Percentiles rank a stretch among this genome's conserved stretches.
Evolutionary conservation across 1,284 basidiomycete genomes (phyloP).

Genomic region (Moesziomyces sp.): DNA sequence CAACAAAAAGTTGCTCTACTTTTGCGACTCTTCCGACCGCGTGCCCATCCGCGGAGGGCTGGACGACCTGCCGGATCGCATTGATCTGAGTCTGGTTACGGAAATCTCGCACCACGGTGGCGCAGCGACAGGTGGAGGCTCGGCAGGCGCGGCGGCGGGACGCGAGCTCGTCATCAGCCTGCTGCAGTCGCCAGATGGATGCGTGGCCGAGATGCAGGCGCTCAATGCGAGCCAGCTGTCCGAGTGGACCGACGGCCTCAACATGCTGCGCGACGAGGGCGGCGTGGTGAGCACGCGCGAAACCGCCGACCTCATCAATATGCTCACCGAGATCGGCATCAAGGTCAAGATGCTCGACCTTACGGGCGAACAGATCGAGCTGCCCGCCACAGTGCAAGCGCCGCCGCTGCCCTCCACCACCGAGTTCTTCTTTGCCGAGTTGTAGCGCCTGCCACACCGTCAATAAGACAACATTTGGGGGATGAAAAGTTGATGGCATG

Average conservation of each 20-base stretch:
- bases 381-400: slow-evolving; percentile 44
- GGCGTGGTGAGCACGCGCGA: slow-evolving; percentile 59
- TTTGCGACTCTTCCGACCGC: slow-evolving; percentile 80
- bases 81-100: slow-evolving; percentile 66
- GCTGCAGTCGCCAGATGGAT: slow-evolving; percentile 50
- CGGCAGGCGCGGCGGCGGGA: neutral
- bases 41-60: slow-evolving; percentile 81
- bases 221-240: slow-evolving; percentile 85
- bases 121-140: slow-evolving; percentile 3
- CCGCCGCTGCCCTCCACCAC: slow-evolving; percentile 55
- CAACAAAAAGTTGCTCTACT: slow-evolving; percentile 81
- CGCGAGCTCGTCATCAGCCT: slow-evolving; percentile 48
- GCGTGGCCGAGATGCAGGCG: slow-evolving; percentile 86
- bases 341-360: slow-evolving; percentile 85
- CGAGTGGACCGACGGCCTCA: slow-evolving; percentile 95
- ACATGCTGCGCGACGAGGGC: slow-evolving; percentile 72
- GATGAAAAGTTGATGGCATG: slow-evolving; percentile 9
- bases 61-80: slow-evolving; percentile 83
- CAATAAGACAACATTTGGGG: neutral
- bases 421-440: slow-evolving; percentile 63
- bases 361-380: slow-evolving; percentile 59
- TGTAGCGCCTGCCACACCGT: slow-evolving; percentile 16
- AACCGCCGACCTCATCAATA: slow-evolving; percentile 61
- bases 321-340: slow-evolving; percentile 88
- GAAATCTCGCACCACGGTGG: slow-evolving; percentile 35